Evolutionary conservation across 257 asterid species (phyloP).

Genomic region (Vinca minor): DNA sequence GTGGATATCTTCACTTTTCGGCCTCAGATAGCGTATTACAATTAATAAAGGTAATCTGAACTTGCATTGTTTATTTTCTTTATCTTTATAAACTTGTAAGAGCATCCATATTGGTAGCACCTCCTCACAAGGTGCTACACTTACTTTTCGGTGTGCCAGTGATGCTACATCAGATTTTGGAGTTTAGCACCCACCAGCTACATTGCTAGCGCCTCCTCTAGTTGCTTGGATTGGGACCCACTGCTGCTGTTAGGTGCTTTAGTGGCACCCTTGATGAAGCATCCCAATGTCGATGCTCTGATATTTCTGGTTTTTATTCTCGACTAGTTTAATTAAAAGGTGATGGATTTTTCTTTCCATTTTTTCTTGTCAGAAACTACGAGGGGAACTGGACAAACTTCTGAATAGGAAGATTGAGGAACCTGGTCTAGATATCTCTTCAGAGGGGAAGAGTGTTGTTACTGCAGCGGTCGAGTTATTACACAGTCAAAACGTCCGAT

Average conservation of each 20-base stretch:
- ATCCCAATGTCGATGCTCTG: too few species aligned
- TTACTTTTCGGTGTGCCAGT: too few species aligned
- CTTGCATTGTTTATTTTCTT: not conserved
- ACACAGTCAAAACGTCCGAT: conserved; percentile 57
- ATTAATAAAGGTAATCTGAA: conserved; percentile 53
- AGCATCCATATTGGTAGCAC: too few species aligned
- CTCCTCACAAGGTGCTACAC: too few species aligned
- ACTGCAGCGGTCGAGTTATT: conserved; percentile 69
- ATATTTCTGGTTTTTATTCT: not conserved
- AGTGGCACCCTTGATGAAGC: too few species aligned
- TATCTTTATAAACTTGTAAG: not conserved
- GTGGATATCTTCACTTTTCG: conserved; percentile 89
- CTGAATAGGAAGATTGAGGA: conserved; percentile 72
- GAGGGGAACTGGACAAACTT: conserved; percentile 82
- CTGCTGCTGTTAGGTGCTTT: too few species aligned
- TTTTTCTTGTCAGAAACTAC: conserved; percentile 51
- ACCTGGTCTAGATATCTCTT: conserved; percentile 58
- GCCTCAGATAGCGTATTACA: conserved; percentile 72
- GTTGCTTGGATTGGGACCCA: too few species aligned
- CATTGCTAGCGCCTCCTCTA: too few species aligned
- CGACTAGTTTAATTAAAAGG: not conserved
- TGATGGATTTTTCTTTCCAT: not conserved
- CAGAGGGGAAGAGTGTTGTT: conserved; percentile 72
- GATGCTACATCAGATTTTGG: too few species aligned
- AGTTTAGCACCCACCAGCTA: too few species aligned